Conservation (phyloP, 139 green algal species). For the Tetratostichococcus sp. region DNA sequence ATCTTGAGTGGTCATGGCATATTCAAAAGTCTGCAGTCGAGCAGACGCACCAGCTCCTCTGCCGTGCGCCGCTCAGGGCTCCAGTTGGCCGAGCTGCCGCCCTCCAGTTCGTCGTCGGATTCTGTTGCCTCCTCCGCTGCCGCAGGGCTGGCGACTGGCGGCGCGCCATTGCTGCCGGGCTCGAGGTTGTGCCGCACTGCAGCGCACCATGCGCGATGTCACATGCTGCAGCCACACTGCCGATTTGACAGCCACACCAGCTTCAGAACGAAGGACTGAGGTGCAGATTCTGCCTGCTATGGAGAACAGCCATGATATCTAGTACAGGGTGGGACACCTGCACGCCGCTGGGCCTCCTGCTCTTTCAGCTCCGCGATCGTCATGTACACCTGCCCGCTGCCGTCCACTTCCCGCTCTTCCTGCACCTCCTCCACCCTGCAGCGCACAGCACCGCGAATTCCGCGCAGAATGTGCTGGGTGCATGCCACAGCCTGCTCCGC, state of each 20-base stretch:
- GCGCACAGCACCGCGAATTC: neutral
- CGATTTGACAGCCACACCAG: too few species aligned
- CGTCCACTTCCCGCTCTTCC: constrained; percentile 43
- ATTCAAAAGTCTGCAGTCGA: too few species aligned
- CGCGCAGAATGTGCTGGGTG: too few species aligned
- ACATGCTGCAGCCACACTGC: too few species aligned
- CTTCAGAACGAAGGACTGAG: too few species aligned
- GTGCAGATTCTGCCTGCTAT: too few species aligned
- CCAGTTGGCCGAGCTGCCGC: constrained; percentile 27
- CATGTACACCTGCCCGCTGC: constrained; percentile 54
- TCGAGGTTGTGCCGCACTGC: neutral
- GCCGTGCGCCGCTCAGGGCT: constrained; percentile 46
- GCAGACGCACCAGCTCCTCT: constrained; percentile 40
- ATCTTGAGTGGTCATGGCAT: too few species aligned
- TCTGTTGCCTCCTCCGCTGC: neutral
- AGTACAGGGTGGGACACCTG: constrained; percentile 2
- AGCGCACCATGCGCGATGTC: too few species aligned
- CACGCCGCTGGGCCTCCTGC: constrained; percentile 42
- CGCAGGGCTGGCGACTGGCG: neutral
- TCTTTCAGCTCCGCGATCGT: constrained; percentile 54
- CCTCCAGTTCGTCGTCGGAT: constrained; percentile 21
- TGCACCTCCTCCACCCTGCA: constrained; percentile 55
- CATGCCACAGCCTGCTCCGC: too few species aligned
- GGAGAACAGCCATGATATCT: too few species aligned
- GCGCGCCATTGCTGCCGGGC: neutral